Evolutionary conservation across 257 asterid species (phyloP).

Genomic region (Cruciata laevipes): DNA sequence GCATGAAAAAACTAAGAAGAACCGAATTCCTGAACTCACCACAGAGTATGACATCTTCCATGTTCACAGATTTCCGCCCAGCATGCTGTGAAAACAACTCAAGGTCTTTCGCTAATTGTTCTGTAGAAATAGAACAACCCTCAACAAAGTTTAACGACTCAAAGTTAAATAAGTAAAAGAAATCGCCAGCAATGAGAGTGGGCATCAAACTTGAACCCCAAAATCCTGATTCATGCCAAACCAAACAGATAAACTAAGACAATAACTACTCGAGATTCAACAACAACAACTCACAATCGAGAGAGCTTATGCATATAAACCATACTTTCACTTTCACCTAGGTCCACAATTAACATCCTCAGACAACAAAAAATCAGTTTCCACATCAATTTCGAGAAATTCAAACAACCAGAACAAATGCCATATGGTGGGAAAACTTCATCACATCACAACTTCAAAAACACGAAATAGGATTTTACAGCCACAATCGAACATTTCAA

Average conservation of each 20-base stretch:
- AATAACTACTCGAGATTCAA: not conserved
- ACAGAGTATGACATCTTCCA: slow-evolving; percentile 91
- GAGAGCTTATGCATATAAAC: not conserved
- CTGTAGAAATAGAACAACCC: slow-evolving; percentile 33
- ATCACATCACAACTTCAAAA: not conserved
- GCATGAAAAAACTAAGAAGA: not conserved
- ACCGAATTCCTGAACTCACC: slow-evolving; percentile 33
- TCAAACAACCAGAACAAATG: not conserved
- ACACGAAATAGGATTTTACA: not conserved
- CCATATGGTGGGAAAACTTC: not conserved
- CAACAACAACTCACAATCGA: not conserved
- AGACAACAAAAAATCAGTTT: not conserved
- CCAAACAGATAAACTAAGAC: not conserved
- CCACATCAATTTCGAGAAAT: not conserved
- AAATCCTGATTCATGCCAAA: not conserved
- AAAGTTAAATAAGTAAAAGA: not conserved
- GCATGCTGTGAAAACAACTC: slow-evolving; percentile 84
- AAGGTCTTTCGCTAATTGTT: slow-evolving; percentile 83
- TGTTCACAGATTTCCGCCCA: slow-evolving; percentile 84
- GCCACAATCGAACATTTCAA: not conserved
- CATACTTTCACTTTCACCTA: not conserved
- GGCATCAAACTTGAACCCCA: not conserved
- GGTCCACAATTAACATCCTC: not conserved
- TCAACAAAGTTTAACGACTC: not conserved
- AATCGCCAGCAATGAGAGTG: not conserved